Evolutionary conservation across 305 asterid species (phyloP), one percentile per base, ranked within the genome.

Genomic region (Coffea humblotiana): DNA sequence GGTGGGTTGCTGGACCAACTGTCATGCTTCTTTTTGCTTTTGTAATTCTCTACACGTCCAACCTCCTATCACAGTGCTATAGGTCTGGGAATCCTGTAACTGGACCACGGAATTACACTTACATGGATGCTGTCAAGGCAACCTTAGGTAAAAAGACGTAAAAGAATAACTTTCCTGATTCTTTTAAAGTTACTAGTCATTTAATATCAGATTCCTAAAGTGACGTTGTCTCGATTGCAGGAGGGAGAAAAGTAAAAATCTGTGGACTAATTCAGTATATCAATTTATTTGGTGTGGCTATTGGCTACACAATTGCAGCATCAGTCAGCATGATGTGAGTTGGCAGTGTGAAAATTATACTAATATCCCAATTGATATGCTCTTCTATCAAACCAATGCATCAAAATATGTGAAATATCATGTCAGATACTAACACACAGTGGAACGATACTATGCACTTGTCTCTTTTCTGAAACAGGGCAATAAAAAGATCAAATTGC

Each of bases 281-380:
- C 71, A 61, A 76, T 76, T 5, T 76, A 25, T 40, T 76, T 13
- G 91, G 91, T n/a, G 88, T 88, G 61, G 90, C 93, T 12, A 89
- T 88, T 72, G 91, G 93, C 63, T 90, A 90, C 85, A 88, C 93
- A 27, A 88, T 90, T 77, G 92, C 91, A 29, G 88, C 90, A 72
- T 84, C 91, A 35, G 84, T 82, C 27, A 89, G 92, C 85, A 89
- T 86, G 92, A 35, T 89, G 91, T 88, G 74, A 79, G 88, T 85
- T 61, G 25, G 60, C 63, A 68, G 47, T n/a, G 11, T 18, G 27
- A 61, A 2, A 18, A 37, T 13, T 25, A 35, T 40, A 72, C 70
- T 5, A 0, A 6, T 32, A 21, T 52, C 29, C 14, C 43, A 66
- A 16, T 51, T 27, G 25, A 72, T 16, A 27, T 47, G 9, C 25